phyloP scores from a whole-genome alignment of 208 protist genomes.

The Crithidia expoeki region DNA sequence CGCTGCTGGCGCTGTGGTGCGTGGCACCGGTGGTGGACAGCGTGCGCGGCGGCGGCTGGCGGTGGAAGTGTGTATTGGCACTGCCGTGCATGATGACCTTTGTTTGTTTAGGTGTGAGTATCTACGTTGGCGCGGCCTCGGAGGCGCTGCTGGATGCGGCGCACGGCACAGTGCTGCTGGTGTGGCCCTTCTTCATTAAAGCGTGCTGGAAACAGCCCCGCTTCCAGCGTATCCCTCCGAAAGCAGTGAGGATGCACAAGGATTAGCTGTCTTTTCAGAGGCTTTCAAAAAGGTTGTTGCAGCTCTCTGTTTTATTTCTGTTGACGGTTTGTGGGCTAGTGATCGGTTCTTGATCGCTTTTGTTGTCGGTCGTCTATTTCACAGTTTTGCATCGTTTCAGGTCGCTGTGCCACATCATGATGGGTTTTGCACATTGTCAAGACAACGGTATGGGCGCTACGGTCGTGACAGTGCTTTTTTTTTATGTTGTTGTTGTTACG shows the following conservation, averaged over 20 bases:
- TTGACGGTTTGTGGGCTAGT: too few relatives aligned
- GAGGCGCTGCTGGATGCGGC: slow-evolving; percentile 23
- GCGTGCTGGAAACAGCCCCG: slow-evolving; percentile 39
- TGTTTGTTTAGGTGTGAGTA: slow-evolving; percentile 23
- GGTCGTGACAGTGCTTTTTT: too few relatives aligned
- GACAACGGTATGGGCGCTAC: too few relatives aligned
- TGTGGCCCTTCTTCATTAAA: slow-evolving; percentile 34
- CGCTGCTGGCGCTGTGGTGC: slow-evolving; percentile 67
- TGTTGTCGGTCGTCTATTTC: too few relatives aligned
- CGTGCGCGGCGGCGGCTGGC: slow-evolving; percentile 30
- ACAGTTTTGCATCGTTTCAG: too few relatives aligned
- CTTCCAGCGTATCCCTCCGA: slow-evolving; percentile 28
- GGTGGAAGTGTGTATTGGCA: slow-evolving; percentile 46
- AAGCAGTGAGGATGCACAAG: slow-evolving; percentile 35
- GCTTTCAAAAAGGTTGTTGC: too few relatives aligned
- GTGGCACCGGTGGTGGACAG: slow-evolving; percentile 62
- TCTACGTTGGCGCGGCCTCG: slow-evolving; percentile 23
- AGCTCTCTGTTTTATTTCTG: neutral
- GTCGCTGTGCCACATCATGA: too few relatives aligned
- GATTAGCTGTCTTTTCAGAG: too few relatives aligned
- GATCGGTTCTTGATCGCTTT: too few relatives aligned
- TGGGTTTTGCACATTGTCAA: too few relatives aligned
- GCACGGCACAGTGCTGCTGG: slow-evolving; percentile 23
- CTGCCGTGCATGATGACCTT: slow-evolving; percentile 38
- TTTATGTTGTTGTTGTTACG: too few relatives aligned